Conservation (phyloP, 257 asterid species). For the Solanum ossicruentum region DNA sequence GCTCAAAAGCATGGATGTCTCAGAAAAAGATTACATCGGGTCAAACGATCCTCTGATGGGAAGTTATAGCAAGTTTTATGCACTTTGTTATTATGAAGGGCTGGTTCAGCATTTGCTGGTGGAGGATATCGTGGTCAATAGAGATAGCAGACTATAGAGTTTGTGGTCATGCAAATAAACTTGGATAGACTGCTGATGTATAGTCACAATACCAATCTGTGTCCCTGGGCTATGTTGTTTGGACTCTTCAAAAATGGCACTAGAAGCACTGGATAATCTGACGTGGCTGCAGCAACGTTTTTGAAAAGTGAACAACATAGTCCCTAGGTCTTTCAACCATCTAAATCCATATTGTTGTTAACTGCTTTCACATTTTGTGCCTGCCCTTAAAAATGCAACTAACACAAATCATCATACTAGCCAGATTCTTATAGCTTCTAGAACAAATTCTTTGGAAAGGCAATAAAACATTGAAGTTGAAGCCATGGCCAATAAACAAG, state of each 20-base stretch:
- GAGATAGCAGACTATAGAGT: neutral
- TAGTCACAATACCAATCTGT: neutral
- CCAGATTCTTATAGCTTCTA: neutral
- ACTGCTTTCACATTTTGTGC: neutral
- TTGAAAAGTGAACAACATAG: neutral
- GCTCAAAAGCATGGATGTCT: neutral
- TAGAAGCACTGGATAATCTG: neutral
- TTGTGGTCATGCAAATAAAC: neutral
- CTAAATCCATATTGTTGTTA: neutral
- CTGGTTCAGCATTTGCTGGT: neutral
- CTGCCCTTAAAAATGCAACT: neutral
- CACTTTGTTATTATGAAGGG: neutral
- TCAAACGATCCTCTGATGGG: neutral
- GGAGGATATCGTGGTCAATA: neutral
- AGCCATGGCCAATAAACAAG: neutral
- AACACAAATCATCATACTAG: neutral
- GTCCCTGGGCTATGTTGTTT: neutral
- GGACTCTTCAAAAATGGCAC: neutral
- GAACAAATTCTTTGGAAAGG: neutral
- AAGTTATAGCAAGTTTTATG: neutral
- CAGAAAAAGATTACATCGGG: neutral
- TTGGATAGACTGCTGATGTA: neutral
- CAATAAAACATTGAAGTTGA: neutral
- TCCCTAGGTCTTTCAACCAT: neutral
- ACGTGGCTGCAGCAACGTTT: neutral